Evolutionary conservation across 352 stramenopile genomes (phyloP).

Genomic region (Globisporangium acanthophoron): DNA sequence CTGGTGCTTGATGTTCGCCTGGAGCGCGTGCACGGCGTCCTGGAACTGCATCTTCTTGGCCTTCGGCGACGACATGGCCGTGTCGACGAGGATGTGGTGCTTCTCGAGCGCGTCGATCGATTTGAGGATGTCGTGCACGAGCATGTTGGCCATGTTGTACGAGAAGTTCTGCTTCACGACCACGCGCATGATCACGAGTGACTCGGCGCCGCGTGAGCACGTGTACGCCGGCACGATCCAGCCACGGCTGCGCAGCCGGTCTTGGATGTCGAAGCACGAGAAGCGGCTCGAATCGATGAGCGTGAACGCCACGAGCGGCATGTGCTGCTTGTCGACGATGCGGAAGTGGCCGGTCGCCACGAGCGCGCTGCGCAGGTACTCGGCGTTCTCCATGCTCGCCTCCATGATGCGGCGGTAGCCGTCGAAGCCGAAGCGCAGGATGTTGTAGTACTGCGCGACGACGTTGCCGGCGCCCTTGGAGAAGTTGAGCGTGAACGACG

Average conservation of each 20-base stretch:
- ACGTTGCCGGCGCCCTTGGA: constrained; percentile 88
- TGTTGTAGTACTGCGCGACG: constrained; percentile 92
- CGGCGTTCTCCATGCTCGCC: constrained; percentile 85
- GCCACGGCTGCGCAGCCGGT: constrained; percentile 79
- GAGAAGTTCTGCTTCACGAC: constrained; percentile 91
- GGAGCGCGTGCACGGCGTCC: constrained; percentile 62
- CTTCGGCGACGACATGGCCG: constrained; percentile 76
- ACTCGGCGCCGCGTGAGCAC: constrained; percentile 76
- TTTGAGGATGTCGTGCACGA: constrained; percentile 83
- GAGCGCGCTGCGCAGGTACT: constrained; percentile 67
- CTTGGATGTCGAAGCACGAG: constrained; percentile 89
- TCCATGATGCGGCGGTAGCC: constrained; percentile 88
- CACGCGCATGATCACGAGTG: constrained; percentile 86
- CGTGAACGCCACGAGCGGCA: constrained; percentile 86
- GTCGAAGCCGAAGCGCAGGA: constrained; percentile 88
- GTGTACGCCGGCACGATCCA: constrained; percentile 91
- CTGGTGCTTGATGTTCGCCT: constrained; percentile 69
- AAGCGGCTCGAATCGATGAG: constrained; percentile 79
- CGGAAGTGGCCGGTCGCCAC: constrained; percentile 80
- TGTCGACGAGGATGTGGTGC: constrained; percentile 68
- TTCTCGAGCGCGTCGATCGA: constrained; percentile 78
- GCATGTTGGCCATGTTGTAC: constrained; percentile 85
- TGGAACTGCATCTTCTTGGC: constrained; percentile 61
- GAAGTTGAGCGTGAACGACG: constrained; percentile 93
- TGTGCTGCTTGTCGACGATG: constrained; percentile 89